These are phyloP conservation scores for Colletotrichum tabaci DNA, from an alignment of 2,329 filamentous ascomycete species.

Conservation along the genomic window DNA sequence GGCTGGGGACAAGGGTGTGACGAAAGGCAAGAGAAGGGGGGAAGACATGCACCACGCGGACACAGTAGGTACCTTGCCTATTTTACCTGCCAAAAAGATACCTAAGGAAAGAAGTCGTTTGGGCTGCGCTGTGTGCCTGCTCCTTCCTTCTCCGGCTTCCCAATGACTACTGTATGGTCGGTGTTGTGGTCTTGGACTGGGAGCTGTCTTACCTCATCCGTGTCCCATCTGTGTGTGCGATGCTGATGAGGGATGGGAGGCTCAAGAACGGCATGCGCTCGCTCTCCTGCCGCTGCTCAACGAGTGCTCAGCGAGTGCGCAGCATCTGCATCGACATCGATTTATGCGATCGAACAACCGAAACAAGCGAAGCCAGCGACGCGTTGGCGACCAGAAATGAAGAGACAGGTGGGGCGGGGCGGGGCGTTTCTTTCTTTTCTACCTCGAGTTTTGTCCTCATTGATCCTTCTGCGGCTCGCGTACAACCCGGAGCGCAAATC, in stretches of 20 bases:
- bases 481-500: neutral
- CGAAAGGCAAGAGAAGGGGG: neutral
- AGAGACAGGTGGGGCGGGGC: neutral
- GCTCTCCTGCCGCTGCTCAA: neutral
- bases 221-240: constrained; percentile 3
- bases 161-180: too few species aligned
- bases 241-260: neutral
- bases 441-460: constrained; percentile 9
- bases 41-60: neutral
- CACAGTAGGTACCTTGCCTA: too few species aligned
- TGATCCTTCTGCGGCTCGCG: neutral
- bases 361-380: neutral
- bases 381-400: neutral
- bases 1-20: neutral
- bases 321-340: neutral
- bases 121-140: neutral
- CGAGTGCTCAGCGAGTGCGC: constrained; percentile 5
- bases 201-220: constrained; percentile 18
- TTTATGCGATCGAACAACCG: neutral
- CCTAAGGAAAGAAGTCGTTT: neutral
- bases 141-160: neutral
- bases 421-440: constrained; percentile 23
- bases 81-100: too few species aligned
- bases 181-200: constrained; percentile 1
- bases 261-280: neutral